phyloP scores from a whole-genome alignment of 148 eudicot genomes.

The Pharnaceum exiguum region DNA sequence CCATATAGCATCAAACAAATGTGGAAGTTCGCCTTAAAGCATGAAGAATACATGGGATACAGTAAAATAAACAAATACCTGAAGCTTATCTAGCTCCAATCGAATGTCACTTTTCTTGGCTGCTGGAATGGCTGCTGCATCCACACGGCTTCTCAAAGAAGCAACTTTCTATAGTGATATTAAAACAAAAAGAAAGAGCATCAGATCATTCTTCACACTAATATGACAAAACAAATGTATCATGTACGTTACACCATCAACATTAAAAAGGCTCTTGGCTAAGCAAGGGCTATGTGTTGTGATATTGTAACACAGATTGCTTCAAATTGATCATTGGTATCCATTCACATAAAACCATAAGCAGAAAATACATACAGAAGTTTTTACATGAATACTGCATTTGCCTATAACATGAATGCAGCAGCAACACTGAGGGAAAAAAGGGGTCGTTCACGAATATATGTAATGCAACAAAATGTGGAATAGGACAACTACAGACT shows the following conservation, averaged over 20 bases:
- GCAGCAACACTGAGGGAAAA: too few relatives aligned
- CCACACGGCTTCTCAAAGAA: conserved; percentile 58
- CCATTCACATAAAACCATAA: too few relatives aligned
- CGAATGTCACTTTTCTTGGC: conserved; percentile 80
- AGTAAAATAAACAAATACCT: conserved; percentile 36
- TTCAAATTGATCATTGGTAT: too few relatives aligned
- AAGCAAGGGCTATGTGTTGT: too few relatives aligned
- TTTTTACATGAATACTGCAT: not conserved
- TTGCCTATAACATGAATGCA: not conserved
- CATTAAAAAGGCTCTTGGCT: too few relatives aligned
- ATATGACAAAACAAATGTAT: not conserved
- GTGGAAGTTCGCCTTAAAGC: not conserved
- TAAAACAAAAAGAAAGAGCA: not conserved
- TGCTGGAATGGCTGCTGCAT: conserved; percentile 70
- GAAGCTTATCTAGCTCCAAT: conserved; percentile 46
- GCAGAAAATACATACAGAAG: not conserved
- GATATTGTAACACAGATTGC: too few relatives aligned
- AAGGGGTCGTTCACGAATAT: too few relatives aligned
- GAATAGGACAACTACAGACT: too few relatives aligned
- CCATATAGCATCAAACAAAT: not conserved
- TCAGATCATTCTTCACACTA: too few relatives aligned
- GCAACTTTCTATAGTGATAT: conserved; percentile 86
- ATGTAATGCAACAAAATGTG: too few relatives aligned
- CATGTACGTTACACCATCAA: too few relatives aligned
- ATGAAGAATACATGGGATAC: not conserved